Evolutionary conservation across 768 basidiomycete species (phyloP).

Genomic region (Tulasnella sp.): DNA sequence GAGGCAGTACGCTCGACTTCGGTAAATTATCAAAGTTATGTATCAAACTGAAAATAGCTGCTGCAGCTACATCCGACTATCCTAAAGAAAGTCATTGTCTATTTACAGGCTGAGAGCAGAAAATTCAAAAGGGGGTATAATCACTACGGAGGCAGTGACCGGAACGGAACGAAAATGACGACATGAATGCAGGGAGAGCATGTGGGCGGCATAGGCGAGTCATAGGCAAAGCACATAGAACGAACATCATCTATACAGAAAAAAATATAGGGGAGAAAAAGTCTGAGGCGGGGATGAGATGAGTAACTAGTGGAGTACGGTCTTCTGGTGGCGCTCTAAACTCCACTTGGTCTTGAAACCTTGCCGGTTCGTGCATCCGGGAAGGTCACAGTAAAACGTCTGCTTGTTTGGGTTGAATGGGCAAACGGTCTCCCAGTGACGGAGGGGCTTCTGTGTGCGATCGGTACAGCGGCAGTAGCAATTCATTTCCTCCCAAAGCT

Average conservation of each 20-base stretch:
- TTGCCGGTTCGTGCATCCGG: neutral
- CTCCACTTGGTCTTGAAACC: conserved; percentile 9
- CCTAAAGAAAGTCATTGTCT: neutral
- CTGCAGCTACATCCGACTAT: neutral
- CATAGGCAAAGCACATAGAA: neutral
- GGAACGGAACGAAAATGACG: neutral
- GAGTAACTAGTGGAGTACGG: neutral
- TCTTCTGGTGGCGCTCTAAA: conserved; percentile 6
- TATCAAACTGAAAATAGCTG: neutral
- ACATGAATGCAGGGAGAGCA: neutral
- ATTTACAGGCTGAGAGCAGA: neutral
- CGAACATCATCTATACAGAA: neutral
- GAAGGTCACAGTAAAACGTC: neutral
- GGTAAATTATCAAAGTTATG: neutral
- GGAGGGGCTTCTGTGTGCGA: conserved; percentile 1
- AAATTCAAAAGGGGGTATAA: neutral
- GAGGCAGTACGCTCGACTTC: neutral
- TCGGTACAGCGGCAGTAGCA: neutral
- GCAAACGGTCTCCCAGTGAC: neutral
- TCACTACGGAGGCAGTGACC: neutral
- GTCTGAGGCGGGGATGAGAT: neutral
- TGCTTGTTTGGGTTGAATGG: neutral
- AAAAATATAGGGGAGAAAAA: neutral
- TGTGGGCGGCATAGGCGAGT: neutral
- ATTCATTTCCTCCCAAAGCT: conserved; percentile 2